phyloP scores from a whole-genome alignment of 169 alveolate genomes.

The Plasmodium falciparum region DNA sequence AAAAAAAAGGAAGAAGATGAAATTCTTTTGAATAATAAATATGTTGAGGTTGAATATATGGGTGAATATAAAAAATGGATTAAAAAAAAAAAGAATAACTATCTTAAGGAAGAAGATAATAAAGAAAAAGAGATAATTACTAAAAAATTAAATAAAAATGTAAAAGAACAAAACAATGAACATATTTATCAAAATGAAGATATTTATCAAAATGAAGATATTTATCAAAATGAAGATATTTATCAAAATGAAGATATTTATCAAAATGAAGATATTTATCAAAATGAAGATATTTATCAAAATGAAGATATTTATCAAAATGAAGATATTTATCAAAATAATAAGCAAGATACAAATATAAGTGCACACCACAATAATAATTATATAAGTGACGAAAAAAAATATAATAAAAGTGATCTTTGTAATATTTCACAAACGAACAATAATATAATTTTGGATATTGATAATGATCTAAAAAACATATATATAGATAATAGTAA shows the following conservation, averaged over 20 bases:
- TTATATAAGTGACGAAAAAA: neutral
- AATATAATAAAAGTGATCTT: neutral
- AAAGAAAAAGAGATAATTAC: neutral
- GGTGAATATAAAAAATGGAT: slow-evolving; percentile 68
- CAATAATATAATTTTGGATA: slow-evolving; percentile 3
- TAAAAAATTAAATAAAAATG: neutral
- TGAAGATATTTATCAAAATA: neutral
- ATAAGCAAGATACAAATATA: neutral
- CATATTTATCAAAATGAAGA: too few species aligned
- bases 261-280: neutral
- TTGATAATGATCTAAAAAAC: slow-evolving; percentile 24
- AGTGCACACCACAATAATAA: neutral
- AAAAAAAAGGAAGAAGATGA: neutral
- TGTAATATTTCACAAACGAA: neutral
- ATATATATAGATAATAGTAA: slow-evolving; percentile 70
- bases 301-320: neutral
- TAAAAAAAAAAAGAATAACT: slow-evolving; percentile 25
- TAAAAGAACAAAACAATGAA: neutral
- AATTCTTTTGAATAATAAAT: neutral
- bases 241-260: neutral
- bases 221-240: neutral
- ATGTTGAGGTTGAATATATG: slow-evolving; percentile 14
- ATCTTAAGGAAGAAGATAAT: neutral
- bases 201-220: neutral
- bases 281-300: neutral